Percentiles rank a stretch among this genome's conserved stretches.
Conservation (phyloP, 164 flowering plant genomes). For the Macadamia tetraphylla region DNA sequence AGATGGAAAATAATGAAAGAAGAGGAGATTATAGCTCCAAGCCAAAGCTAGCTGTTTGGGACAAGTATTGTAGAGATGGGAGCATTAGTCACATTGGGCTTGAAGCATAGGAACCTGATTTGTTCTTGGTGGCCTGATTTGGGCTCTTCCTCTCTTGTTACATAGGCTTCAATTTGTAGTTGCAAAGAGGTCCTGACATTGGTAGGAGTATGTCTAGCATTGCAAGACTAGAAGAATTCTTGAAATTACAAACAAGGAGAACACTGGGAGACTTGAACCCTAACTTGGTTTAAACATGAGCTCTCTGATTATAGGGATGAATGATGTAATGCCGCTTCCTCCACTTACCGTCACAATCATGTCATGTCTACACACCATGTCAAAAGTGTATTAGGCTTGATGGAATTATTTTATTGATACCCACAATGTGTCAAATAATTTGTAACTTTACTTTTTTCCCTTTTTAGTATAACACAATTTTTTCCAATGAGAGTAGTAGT, state of each 20-base stretch:
- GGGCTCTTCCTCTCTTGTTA: slow-evolving; percentile 59
- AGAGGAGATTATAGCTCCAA: slow-evolving; percentile 55
- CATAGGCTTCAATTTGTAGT: slow-evolving; percentile 64
- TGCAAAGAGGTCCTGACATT: slow-evolving; percentile 27
- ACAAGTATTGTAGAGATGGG: slow-evolving; percentile 59
- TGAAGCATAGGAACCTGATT: slow-evolving; percentile 50
- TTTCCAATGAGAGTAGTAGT: too few species aligned
- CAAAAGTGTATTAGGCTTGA: too few species aligned
- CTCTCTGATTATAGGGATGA: slow-evolving; percentile 67
- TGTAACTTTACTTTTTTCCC: too few species aligned
- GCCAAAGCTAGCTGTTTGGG: slow-evolving; percentile 72
- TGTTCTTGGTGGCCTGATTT: slow-evolving; percentile 13
- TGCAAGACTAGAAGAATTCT: slow-evolving; percentile 48
- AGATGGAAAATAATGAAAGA: slow-evolving; percentile 58
- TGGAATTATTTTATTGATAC: too few species aligned
- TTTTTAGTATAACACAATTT: too few species aligned
- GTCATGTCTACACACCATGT: slow-evolving; percentile 54
- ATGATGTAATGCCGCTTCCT: slow-evolving; percentile 83
- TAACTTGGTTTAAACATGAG: slow-evolving; percentile 29
- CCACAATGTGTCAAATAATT: too few species aligned
- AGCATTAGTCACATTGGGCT: slow-evolving; percentile 40
- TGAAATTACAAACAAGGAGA: slow-evolving; percentile 51
- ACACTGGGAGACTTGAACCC: slow-evolving; percentile 38
- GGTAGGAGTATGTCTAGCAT: slow-evolving; percentile 77
- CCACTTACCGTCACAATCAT: slow-evolving; percentile 75